These are phyloP conservation scores for Pyrenophora teres DNA, from an alignment of 2,329 filamentous ascomycete genomes.

Conservation along the genomic window DNA sequence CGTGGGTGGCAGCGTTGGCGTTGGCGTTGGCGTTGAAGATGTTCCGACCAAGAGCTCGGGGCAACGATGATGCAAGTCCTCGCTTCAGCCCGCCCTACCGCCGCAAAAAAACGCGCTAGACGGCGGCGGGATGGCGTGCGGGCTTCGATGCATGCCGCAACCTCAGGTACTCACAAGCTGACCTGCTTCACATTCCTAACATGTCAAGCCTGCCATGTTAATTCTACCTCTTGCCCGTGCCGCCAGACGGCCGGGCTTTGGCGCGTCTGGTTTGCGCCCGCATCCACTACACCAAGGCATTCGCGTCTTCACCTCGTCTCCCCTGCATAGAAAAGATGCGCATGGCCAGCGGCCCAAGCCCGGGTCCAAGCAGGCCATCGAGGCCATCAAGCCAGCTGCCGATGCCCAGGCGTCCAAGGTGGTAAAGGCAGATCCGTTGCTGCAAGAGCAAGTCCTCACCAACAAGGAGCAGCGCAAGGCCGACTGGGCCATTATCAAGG, in stretches of 20 bases:
- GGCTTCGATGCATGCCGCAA: not conserved
- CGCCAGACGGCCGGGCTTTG: constrained; percentile 36
- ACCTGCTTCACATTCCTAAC: constrained; percentile 10
- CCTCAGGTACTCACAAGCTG: constrained; percentile 4
- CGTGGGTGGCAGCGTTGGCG: constrained; percentile 1
- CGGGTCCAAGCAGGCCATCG: constrained; percentile 29
- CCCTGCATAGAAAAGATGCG: constrained; percentile 52
- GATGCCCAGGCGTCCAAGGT: constrained; percentile 25
- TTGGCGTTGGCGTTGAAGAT: not conserved
- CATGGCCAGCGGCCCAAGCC: constrained; percentile 39
- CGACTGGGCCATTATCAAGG: constrained; percentile 98
- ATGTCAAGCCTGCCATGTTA: constrained; percentile 41
- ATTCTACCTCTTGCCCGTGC: constrained; percentile 44
- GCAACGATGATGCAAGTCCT: constrained; percentile 19
- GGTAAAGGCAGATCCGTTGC: constrained; percentile 52
- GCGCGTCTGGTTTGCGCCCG: constrained; percentile 23
- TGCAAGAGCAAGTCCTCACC: constrained; percentile 67
- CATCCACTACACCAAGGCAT: constrained; percentile 26
- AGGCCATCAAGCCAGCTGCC: constrained; percentile 27
- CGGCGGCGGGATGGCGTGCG: constrained; percentile 7
- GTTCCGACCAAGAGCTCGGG: constrained; percentile 3
- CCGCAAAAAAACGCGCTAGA: constrained; percentile 8
- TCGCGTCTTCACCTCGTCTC: constrained; percentile 52
- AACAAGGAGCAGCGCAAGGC: constrained; percentile 91
- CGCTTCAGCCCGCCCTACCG: constrained; percentile 12